Evolutionary conservation across 306 rosid species (phyloP).

Genomic region (Trifolium fragiferum): DNA sequence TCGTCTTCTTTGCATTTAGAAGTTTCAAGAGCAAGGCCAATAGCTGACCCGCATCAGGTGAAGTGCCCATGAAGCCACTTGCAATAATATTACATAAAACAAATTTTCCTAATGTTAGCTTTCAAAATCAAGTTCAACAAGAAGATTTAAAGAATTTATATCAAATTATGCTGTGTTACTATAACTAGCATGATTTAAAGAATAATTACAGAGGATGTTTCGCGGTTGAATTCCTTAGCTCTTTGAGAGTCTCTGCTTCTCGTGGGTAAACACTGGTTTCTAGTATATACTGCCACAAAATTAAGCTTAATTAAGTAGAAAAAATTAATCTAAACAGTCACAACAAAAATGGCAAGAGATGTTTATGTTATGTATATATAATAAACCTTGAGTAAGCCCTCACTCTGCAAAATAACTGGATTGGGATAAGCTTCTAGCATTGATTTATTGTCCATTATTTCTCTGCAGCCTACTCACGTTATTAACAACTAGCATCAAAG

Average conservation of each 20-base stretch:
- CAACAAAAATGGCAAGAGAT: not conserved
- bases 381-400: slow-evolving; percentile 35
- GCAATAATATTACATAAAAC: not conserved
- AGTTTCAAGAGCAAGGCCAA: slow-evolving; percentile 43
- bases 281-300: slow-evolving; percentile 45
- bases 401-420: slow-evolving; percentile 35
- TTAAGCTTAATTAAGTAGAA: not conserved
- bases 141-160: not conserved
- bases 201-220: slow-evolving; percentile 43
- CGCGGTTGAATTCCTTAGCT: slow-evolving; percentile 40
- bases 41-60: slow-evolving; percentile 50
- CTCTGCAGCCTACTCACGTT: not conserved
- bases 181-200: not conserved
- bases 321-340: not conserved
- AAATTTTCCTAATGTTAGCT: not conserved
- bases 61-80: slow-evolving; percentile 44
- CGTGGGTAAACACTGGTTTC: slow-evolving; percentile 50
- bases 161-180: not conserved
- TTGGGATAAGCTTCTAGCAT: not conserved
- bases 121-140: not conserved
- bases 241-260: slow-evolving; percentile 49
- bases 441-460: slow-evolving; percentile 31
- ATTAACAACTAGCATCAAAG: not conserved
- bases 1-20: slow-evolving; percentile 49
- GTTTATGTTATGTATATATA: not conserved